These are phyloP conservation scores for Eimeria acervulina DNA, from an alignment of 169 alveolate species.

Conservation along the genomic window DNA sequence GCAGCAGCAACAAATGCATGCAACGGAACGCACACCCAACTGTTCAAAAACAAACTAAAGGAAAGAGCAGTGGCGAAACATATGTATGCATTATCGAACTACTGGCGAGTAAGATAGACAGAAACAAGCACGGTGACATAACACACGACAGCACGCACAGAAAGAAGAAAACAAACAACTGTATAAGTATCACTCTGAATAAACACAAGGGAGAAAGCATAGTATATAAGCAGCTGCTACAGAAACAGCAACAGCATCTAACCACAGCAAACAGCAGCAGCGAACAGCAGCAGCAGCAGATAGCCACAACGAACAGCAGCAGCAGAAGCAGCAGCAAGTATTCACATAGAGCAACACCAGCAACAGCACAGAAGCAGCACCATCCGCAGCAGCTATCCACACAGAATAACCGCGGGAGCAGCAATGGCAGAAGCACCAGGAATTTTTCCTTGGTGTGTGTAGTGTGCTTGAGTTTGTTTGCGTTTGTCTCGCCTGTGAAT, in stretches of 20 bases:
- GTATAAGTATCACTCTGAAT: background rate
- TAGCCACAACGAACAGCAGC: background rate
- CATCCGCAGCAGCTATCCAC: background rate
- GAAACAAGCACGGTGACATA: background rate
- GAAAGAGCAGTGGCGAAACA: too few relatives aligned
- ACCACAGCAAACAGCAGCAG: background rate
- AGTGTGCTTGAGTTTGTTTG: background rate
- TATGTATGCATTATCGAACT: too few relatives aligned
- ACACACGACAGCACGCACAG: background rate
- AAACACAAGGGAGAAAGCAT: background rate
- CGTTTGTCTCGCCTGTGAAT: slow-evolving; percentile 11
- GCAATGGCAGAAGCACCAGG: background rate
- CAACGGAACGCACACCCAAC: background rate
- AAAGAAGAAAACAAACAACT: background rate
- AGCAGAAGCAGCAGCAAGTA: background rate
- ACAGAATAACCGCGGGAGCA: background rate
- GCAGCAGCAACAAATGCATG: background rate
- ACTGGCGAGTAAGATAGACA: too few relatives aligned
- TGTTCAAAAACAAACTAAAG: background rate
- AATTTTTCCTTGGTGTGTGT: background rate
- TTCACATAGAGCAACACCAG: background rate
- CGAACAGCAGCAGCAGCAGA: background rate
- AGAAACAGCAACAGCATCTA: too few relatives aligned
- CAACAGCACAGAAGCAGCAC: too few relatives aligned
- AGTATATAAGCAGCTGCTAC: background rate